These are phyloP conservation scores for Pseudogymnoascus sp. DNA, from an alignment of 2,329 filamentous ascomycete species.

Conservation along the genomic window DNA sequence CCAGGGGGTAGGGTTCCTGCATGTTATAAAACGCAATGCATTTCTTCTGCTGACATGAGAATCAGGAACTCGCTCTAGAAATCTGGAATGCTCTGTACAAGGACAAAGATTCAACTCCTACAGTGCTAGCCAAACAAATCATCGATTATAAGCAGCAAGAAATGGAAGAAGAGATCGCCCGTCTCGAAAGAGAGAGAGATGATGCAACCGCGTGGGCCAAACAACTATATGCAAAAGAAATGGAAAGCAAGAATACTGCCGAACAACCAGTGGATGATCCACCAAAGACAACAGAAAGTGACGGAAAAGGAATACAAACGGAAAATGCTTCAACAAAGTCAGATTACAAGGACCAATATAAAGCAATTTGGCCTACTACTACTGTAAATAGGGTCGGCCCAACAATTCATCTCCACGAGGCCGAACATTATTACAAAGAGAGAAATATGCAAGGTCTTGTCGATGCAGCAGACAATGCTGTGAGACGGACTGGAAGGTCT, in stretches of 20 bases:
- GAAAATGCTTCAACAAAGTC: background rate
- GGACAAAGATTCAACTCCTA: background rate
- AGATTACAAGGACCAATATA: background rate
- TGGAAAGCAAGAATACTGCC: background rate
- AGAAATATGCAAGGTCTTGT: background rate
- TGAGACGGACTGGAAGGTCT: background rate
- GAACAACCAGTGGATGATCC: background rate
- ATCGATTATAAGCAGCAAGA: background rate
- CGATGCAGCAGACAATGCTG: background rate
- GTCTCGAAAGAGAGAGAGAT: background rate
- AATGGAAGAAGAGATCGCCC: background rate
- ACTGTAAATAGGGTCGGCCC: background rate
- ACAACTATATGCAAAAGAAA: background rate
- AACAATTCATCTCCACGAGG: background rate
- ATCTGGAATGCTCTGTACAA: background rate
- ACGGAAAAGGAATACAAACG: background rate
- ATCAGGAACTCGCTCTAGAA: background rate
- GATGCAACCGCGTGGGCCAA: background rate
- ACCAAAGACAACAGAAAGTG: background rate
- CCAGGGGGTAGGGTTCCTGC: background rate
- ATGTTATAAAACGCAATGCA: background rate
- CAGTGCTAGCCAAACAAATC: background rate
- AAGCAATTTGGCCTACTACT: background rate
- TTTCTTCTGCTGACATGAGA: background rate
- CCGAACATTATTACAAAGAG: background rate